Evolutionary conservation across 1,139 yeast genomes (phyloP).

Genomic region (Kodamaea derodonti): DNA sequence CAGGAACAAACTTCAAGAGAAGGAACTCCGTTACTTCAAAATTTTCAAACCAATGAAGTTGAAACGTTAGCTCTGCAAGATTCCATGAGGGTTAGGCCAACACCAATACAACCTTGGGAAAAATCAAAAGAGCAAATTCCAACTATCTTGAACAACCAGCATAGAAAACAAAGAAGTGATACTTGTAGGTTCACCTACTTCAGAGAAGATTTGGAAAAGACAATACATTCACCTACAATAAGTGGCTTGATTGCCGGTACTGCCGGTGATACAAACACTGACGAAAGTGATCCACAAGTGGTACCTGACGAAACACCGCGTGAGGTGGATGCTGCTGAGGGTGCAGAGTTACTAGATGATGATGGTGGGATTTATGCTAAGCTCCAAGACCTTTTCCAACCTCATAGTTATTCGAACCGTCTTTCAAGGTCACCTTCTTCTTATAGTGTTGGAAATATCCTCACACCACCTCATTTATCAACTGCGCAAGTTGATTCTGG

Average conservation of each 20-base stretch:
- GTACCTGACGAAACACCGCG: neutral
- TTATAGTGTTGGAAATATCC: conserved; percentile 9
- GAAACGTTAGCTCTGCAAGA: conserved; percentile 43
- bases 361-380: conserved; percentile 7
- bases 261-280: conserved; percentile 3
- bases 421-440: conserved; percentile 13
- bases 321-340: neutral
- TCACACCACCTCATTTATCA: conserved; percentile 3
- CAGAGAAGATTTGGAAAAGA: conserved; percentile 81
- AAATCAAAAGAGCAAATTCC: conserved; percentile 31
- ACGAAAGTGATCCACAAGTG: conserved; percentile 10
- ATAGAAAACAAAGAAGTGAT: conserved; percentile 21
- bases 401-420: conserved; percentile 17
- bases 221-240: conserved; percentile 85
- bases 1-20: no score
- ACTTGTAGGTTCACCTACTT: conserved; percentile 79
- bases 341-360: neutral
- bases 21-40: conserved; percentile 26
- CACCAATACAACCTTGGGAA: conserved; percentile 76
- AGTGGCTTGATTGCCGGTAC: conserved; percentile 59
- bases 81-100: conserved; percentile 67
- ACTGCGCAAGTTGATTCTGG: conserved; percentile 4
- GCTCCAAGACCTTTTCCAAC: conserved; percentile 30
- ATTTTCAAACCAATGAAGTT: conserved; percentile 59
- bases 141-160: conserved; percentile 25